Evolutionary conservation across 495 filamentous ascomycete species (phyloP).

Genomic region (Aspergillus affinis): DNA sequence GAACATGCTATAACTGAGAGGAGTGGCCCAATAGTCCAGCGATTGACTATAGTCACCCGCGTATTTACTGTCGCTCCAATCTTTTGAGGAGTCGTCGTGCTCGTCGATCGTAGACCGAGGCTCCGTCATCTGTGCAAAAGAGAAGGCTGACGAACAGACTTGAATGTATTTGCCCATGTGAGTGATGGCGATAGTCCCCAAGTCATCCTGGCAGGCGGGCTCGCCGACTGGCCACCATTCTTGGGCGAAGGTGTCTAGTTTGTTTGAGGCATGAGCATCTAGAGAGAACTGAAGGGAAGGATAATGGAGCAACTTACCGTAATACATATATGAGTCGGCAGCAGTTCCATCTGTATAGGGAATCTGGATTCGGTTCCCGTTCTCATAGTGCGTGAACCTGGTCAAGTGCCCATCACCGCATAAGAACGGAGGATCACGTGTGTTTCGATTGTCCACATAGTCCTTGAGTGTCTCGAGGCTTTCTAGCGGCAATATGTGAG

Average conservation of each 20-base stretch:
- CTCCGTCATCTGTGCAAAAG: not conserved
- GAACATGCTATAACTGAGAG: not conserved
- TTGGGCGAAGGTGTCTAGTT: not conserved
- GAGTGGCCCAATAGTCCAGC: not conserved
- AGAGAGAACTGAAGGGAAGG: not conserved
- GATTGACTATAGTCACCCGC: not conserved
- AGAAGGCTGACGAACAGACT: not conserved
- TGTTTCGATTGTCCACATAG: not conserved
- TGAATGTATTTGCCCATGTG: not conserved
- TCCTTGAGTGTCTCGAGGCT: not conserved
- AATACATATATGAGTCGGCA: not conserved
- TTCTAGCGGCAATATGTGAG: not conserved
- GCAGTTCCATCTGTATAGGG: not conserved
- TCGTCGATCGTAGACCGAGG: not conserved
- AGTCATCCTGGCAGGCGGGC: not conserved
- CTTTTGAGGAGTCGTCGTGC: not conserved
- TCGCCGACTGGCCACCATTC: not conserved
- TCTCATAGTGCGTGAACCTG: not conserved
- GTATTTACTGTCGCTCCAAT: not conserved
- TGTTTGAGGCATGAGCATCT: not conserved
- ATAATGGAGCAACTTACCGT: not conserved
- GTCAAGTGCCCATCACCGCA: not conserved
- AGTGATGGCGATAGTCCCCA: not conserved
- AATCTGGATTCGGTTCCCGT: not conserved
- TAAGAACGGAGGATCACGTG: not conserved